Conservation (phyloP, 139 green algal species). For the Coelastrella sp. region DNA sequence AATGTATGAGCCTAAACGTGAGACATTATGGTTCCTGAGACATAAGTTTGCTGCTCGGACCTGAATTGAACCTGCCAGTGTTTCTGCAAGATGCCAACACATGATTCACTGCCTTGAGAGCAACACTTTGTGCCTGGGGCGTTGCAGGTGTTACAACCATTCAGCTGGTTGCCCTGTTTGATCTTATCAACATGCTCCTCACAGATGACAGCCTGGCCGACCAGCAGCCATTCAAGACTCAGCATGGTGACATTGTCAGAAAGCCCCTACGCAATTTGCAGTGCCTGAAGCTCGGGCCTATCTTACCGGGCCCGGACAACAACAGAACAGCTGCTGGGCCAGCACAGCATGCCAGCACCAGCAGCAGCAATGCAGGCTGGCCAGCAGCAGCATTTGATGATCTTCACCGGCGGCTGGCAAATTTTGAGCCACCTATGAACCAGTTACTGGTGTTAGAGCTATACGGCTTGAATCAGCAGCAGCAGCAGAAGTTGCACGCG, state of each 20-base stretch:
- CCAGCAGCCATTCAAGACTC: not conserved
- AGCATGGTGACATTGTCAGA: not conserved
- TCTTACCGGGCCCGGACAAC: not conserved
- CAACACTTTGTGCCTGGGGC: too few species aligned
- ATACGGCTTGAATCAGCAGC: not conserved
- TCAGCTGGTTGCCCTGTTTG: not conserved
- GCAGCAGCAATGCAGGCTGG: not conserved
- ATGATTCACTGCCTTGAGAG: not conserved
- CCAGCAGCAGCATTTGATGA: not conserved
- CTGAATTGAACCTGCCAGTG: not conserved
- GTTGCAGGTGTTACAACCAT: not conserved
- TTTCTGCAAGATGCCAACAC: not conserved
- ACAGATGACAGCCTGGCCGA: not conserved
- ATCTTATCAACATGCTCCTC: not conserved
- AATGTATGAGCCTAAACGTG: too few species aligned
- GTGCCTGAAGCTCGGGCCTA: not conserved
- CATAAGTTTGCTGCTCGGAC: too few species aligned
- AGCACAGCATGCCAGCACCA: not conserved
- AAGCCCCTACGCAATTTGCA: not conserved
- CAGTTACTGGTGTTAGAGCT: not conserved
- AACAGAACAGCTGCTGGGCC: not conserved
- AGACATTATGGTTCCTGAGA: too few species aligned
- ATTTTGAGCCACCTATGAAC: not conserved
- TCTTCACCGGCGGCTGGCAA: not conserved
- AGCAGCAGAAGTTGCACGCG: not conserved